phyloP scores from a whole-genome alignment of 495 filamentous ascomycete species.

The Neurospora sp. region DNA sequence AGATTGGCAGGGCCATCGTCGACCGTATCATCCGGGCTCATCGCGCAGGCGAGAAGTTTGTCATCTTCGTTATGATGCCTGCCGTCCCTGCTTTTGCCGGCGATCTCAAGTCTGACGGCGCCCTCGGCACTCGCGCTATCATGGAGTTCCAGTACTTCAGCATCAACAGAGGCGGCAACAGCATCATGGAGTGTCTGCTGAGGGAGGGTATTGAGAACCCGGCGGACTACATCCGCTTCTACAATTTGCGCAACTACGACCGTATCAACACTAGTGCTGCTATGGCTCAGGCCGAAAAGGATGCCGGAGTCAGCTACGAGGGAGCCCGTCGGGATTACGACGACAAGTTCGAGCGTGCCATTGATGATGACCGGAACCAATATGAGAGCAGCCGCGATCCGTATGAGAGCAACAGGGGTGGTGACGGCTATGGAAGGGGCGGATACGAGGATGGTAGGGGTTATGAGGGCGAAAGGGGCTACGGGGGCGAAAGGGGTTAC shows the following conservation, averaged over 20 bases:
- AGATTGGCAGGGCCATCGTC: slow-evolving; percentile 80
- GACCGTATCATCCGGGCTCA: slow-evolving; percentile 77
- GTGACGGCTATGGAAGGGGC: neutral
- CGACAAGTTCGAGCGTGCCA: slow-evolving; percentile 26
- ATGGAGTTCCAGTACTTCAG: slow-evolving; percentile 81
- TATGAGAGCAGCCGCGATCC: neutral
- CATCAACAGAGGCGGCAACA: slow-evolving; percentile 78
- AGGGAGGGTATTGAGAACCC: slow-evolving; percentile 57
- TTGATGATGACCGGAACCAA: neutral
- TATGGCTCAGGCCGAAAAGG: slow-evolving; percentile 53
- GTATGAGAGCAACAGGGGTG: neutral
- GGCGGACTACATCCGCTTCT: slow-evolving; percentile 83
- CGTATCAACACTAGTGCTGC: slow-evolving; percentile 65
- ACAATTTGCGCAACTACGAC: slow-evolving; percentile 90
- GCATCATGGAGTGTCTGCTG: slow-evolving; percentile 71
- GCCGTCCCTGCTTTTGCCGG: slow-evolving; percentile 86
- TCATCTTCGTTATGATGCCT: slow-evolving; percentile 78
- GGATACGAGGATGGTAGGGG: slow-evolving; percentile 8
- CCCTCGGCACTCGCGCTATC: slow-evolving; percentile 80
- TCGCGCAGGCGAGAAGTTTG: slow-evolving; percentile 61
- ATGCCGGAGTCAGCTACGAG: slow-evolving; percentile 65
- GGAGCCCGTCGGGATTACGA: slow-evolving; percentile 59
- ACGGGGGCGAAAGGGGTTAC: neutral
- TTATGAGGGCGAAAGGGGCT: slow-evolving; percentile 5
- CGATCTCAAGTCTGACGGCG: slow-evolving; percentile 67